Conservation (phyloP, 768 basidiomycete species). For the Russula virescens region DNA sequence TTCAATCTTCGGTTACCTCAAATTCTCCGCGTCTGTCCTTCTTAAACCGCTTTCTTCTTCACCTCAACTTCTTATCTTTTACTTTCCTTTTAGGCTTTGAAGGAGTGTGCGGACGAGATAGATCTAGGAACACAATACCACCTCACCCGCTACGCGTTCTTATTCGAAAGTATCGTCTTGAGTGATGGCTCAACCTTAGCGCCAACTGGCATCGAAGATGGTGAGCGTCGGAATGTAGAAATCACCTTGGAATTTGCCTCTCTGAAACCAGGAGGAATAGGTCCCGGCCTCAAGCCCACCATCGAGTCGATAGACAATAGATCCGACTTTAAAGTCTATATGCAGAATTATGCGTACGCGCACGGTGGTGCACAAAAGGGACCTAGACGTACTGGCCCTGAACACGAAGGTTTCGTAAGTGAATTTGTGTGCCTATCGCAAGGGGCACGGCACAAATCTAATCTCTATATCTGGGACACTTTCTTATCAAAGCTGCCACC, state of each 20-base stretch:
- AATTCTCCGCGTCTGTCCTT: slow-evolving; percentile 70
- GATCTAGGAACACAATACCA: slow-evolving; percentile 99
- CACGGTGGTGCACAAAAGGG: slow-evolving; percentile 62
- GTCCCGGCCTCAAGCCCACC: slow-evolving; percentile 74
- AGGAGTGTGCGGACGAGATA: slow-evolving; percentile 93
- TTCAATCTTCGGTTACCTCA: slow-evolving; percentile 96
- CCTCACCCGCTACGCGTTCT: slow-evolving; percentile 87
- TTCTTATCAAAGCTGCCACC: slow-evolving; percentile 17
- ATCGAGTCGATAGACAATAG: slow-evolving; percentile 93
- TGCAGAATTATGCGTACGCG: slow-evolving; percentile 96
- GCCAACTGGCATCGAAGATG: slow-evolving; percentile 57
- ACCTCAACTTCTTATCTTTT: background rate
- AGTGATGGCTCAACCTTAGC: slow-evolving; percentile 84
- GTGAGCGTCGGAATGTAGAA: slow-evolving; percentile 32
- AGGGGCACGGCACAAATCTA: background rate
- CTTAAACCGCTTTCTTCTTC: background rate
- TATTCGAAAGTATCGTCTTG: slow-evolving; percentile 86
- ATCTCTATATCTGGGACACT: background rate
- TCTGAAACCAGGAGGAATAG: slow-evolving; percentile 30
- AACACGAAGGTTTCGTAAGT: slow-evolving; percentile 91
- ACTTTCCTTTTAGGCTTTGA: slow-evolving; percentile 58
- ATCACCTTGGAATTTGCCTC: background rate
- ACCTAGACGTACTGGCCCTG: slow-evolving; percentile 83
- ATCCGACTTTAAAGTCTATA: slow-evolving; percentile 90
- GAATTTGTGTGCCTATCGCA: slow-evolving; percentile 1